Evolutionary conservation across 352 stramenopile species (phyloP).

Genomic region (Plasmopara muralis): DNA sequence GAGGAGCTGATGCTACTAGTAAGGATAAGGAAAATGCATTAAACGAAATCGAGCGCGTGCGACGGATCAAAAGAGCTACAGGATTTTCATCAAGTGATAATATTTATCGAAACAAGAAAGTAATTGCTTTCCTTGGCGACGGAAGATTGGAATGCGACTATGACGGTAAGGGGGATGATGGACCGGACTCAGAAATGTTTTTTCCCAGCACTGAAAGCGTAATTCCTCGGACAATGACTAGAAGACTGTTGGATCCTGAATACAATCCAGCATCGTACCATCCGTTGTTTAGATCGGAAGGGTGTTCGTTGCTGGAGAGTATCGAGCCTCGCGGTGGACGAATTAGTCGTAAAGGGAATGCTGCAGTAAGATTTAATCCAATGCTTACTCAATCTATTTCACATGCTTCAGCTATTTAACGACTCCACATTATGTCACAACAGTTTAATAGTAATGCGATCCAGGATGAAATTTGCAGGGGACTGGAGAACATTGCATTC

Average conservation of each 20-base stretch:
- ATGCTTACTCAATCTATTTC: background rate
- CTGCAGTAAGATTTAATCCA: constrained; percentile 18
- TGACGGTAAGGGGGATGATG: constrained; percentile 25
- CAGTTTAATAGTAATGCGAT: constrained; percentile 20
- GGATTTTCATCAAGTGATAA: constrained; percentile 40
- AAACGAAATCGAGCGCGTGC: constrained; percentile 25
- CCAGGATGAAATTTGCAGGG: constrained; percentile 27
- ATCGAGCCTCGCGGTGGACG: constrained; percentile 32
- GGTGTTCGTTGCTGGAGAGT: constrained; percentile 38
- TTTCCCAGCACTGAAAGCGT: constrained; percentile 17
- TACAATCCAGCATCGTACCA: constrained; percentile 35
- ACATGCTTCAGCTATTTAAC: background rate
- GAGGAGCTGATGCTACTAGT: constrained; percentile 16
- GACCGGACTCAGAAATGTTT: constrained; percentile 13
- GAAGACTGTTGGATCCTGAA: constrained; percentile 19
- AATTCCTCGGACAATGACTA: constrained; percentile 20
- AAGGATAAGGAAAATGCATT: constrained; percentile 14
- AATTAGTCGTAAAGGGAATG: constrained; percentile 9
- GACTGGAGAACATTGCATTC: constrained; percentile 40
- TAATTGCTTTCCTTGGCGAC: constrained; percentile 19
- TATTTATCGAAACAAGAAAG: constrained; percentile 34
- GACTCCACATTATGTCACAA: background rate
- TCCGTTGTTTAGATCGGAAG: constrained; percentile 28
- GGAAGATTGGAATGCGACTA: constrained; percentile 19
- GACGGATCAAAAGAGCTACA: constrained; percentile 26